Conservation (phyloP, 225 moss, liverwort and hornwort genomes). For the Polytrichum formosum region DNA sequence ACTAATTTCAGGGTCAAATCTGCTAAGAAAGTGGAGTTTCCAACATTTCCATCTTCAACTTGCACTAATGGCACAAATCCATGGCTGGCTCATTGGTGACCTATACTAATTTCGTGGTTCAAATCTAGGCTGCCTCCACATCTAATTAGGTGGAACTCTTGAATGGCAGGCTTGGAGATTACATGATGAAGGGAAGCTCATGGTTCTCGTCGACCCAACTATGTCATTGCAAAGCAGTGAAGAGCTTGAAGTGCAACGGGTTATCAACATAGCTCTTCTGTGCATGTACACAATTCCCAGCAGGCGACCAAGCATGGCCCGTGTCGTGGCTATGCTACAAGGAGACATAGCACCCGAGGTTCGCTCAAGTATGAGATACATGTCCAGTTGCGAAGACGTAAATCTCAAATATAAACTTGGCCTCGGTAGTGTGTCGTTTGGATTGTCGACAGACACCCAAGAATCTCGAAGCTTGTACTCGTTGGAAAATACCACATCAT, state of each 20-base stretch:
- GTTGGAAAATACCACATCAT: not conserved
- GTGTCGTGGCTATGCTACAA: constrained; percentile 50
- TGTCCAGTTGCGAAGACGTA: not conserved
- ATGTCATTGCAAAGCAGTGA: constrained; percentile 34
- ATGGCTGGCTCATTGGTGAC: not conserved
- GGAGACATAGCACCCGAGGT: constrained; percentile 31
- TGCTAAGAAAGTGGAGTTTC: not conserved
- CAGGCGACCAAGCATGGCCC: constrained; percentile 43
- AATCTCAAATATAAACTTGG: not conserved
- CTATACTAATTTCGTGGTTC: not conserved
- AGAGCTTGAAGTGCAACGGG: constrained; percentile 20
- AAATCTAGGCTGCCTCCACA: no score
- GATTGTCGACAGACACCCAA: not conserved
- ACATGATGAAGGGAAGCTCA: constrained; percentile 25
- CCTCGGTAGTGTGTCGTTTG: not conserved
- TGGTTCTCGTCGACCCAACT: constrained; percentile 25
- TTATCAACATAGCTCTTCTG: constrained; percentile 42
- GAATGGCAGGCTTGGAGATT: constrained; percentile 41
- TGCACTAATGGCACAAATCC: not conserved
- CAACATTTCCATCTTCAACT: not conserved
- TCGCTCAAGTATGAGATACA: not conserved
- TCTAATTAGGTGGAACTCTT: not conserved
- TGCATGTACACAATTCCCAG: constrained; percentile 28
- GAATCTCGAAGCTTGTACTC: not conserved
- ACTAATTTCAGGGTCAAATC: not conserved